Evolutionary conservation across 2,329 filamentous ascomycete genomes (phyloP).

Genomic region (Teratosphaeria epicoccoides): DNA sequence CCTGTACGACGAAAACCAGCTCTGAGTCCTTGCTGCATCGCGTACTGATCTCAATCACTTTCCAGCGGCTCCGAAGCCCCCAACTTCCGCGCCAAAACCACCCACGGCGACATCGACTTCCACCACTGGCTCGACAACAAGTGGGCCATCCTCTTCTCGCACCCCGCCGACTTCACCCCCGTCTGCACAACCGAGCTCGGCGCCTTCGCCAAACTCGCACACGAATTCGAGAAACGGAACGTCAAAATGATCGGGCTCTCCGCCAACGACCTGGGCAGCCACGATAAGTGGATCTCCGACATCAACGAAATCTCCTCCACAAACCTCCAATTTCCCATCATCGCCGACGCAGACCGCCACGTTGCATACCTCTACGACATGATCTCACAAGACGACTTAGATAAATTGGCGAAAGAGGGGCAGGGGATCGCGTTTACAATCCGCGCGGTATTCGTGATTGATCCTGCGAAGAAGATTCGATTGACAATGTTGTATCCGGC

Average conservation of each 20-base stretch:
- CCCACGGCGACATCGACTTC: slow-evolving; percentile 50
- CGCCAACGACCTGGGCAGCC: slow-evolving; percentile 74
- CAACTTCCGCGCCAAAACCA: slow-evolving; percentile 77
- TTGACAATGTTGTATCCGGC: slow-evolving; percentile 89
- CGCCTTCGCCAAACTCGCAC: slow-evolving; percentile 79
- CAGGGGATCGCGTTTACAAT: slow-evolving; percentile 73
- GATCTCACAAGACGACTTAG: slow-evolving; percentile 28
- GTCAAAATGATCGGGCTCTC: slow-evolving; percentile 84
- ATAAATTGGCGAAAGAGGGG: slow-evolving; percentile 23
- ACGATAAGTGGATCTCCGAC: slow-evolving; percentile 85
- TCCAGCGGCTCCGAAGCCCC: slow-evolving; percentile 46
- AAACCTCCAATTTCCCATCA: slow-evolving; percentile 39
- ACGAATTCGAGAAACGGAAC: slow-evolving; percentile 74
- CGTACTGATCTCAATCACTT: not conserved
- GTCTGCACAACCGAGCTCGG: slow-evolving; percentile 95
- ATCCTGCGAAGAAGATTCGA: slow-evolving; percentile 86
- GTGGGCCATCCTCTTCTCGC: slow-evolving; percentile 76
- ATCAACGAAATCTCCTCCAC: slow-evolving; percentile 39
- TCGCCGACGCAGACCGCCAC: slow-evolving; percentile 39
- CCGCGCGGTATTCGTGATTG: slow-evolving; percentile 88
- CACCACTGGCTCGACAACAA: slow-evolving; percentile 52
- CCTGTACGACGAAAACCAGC: slow-evolving; percentile 12
- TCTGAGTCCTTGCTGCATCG: not conserved
- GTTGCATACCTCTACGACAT: slow-evolving; percentile 42
- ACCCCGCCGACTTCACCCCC: slow-evolving; percentile 81